phyloP scores from a whole-genome alignment of 495 filamentous ascomycete species.

The Penicillium macrosclerotiorum region DNA sequence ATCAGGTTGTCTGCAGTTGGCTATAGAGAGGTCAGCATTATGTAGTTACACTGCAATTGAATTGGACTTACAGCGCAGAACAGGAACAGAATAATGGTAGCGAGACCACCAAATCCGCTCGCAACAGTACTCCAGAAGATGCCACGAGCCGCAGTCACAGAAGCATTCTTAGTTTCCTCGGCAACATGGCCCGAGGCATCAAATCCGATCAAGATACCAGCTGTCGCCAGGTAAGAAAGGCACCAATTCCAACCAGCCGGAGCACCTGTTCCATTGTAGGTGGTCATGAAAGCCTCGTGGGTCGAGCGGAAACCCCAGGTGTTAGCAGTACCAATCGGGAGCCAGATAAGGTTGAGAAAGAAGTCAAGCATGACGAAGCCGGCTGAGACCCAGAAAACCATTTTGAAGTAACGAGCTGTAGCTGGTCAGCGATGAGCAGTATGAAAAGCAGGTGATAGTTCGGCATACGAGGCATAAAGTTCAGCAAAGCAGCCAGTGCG shows the following conservation, averaged over 20 bases:
- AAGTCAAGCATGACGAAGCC: slow-evolving; percentile 53
- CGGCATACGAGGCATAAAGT: slow-evolving; percentile 42
- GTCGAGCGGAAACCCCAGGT: slow-evolving; percentile 55
- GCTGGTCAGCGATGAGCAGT: slow-evolving; percentile 5
- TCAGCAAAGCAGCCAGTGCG: slow-evolving; percentile 43
- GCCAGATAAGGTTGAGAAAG: slow-evolving; percentile 55
- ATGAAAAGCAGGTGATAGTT: slow-evolving; percentile 2
- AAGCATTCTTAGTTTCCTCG: slow-evolving; percentile 58
- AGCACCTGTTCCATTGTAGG: slow-evolving; percentile 56
- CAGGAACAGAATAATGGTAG: slow-evolving; percentile 53
- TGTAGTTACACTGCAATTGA: background rate
- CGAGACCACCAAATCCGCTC: slow-evolving; percentile 49
- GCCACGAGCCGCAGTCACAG: slow-evolving; percentile 50
- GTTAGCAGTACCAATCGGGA: slow-evolving; percentile 51
- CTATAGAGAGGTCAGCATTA: slow-evolving; percentile 18
- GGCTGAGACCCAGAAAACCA: slow-evolving; percentile 49
- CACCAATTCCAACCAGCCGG: slow-evolving; percentile 59
- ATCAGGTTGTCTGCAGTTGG: slow-evolving; percentile 38
- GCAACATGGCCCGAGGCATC: slow-evolving; percentile 56
- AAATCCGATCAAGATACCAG: slow-evolving; percentile 58
- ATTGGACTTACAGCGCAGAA: slow-evolving; percentile 47
- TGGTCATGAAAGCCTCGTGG: slow-evolving; percentile 55
- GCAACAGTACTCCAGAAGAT: slow-evolving; percentile 56
- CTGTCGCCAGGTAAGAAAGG: slow-evolving; percentile 56
- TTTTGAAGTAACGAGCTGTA: slow-evolving; percentile 41